phyloP scores from a whole-genome alignment of 2,329 filamentous ascomycete genomes.

The Sclerotinia nivalis region DNA sequence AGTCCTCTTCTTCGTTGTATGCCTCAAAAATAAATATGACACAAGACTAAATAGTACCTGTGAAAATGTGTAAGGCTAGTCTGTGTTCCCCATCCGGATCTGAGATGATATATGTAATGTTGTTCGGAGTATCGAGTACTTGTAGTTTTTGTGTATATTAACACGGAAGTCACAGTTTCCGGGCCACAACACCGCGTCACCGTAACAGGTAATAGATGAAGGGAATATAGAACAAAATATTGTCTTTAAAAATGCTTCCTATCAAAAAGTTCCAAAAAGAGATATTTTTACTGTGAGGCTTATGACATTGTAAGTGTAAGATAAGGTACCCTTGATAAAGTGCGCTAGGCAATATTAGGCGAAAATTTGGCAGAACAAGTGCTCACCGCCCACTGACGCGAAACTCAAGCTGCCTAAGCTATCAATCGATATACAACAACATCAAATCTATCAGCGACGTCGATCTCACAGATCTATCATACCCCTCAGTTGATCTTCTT shows the following conservation, averaged over 20 bases:
- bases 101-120: not conserved
- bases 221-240: not conserved
- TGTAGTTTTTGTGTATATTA: constrained; percentile 8
- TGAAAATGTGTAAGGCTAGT: not conserved
- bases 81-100: not conserved
- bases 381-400: constrained; percentile 31
- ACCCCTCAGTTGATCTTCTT: not conserved
- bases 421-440: constrained; percentile 31
- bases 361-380: not conserved
- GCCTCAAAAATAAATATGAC: not conserved
- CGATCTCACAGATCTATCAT: not conserved
- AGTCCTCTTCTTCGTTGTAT: not conserved
- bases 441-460: constrained; percentile 28
- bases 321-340: not conserved
- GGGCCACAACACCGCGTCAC: not conserved
- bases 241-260: not conserved
- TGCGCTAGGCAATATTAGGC: not conserved
- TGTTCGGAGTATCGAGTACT: not conserved
- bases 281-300: not conserved
- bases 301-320: not conserved
- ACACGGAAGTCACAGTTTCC: not conserved
- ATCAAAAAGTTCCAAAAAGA: not conserved
- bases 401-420: constrained; percentile 34
- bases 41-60: not conserved
- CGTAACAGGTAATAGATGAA: not conserved